Base-by-base conservation (phyloP, 352 stramenopile species). In the Phytophthora lateralis region DNA sequence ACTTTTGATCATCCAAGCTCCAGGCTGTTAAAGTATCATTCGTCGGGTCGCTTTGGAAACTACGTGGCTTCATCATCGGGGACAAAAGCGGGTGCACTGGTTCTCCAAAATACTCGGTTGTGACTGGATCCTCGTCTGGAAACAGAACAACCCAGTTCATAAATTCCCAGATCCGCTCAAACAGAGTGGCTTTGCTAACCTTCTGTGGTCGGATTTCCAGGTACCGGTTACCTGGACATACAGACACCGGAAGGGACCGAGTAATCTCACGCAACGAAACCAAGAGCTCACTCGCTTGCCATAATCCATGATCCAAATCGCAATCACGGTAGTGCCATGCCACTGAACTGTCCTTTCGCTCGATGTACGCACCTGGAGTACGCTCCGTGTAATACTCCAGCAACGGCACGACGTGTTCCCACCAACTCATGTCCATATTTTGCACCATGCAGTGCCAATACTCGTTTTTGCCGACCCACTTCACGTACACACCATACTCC, bases 301-400 rank as follows among this genome's bases (percentile, higher is more conserved):
- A 97, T 41, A 90, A 61, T 0, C 89, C 89, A 50, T 95, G 88
- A 50, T 96, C 85, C 26, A 90, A 65, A 67, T 97, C 90, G 44
- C 85, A 93, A 43, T 96, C 89, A 10, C 82, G 80, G 63, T 97
- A 97, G 64, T 97, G 89, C 90, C 90, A 97, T 17, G 89, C 85
- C 17, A 96, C 73, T 7, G 87, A 96, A 54, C 81, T 91, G 38
- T 92, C 84, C 27, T 96, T 96, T 8, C 76, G 74, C 59, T 96
- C 87, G 21, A 96, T 93, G 48, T 90, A 94, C 7, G 81, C 79
- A 12, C 87, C 87, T 34, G 87, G 87, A 6, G 87, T 96, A 7
- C 85, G 83, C 56, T 94, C 87, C 1, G 85, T 92, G 63, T 92
- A 95, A 55, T 92, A 92, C 32, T 93, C 82, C 12, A 95, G 72